Conservation (phyloP, 2,329 filamentous ascomycete species). For the Gliomastix tumulicola region DNA sequence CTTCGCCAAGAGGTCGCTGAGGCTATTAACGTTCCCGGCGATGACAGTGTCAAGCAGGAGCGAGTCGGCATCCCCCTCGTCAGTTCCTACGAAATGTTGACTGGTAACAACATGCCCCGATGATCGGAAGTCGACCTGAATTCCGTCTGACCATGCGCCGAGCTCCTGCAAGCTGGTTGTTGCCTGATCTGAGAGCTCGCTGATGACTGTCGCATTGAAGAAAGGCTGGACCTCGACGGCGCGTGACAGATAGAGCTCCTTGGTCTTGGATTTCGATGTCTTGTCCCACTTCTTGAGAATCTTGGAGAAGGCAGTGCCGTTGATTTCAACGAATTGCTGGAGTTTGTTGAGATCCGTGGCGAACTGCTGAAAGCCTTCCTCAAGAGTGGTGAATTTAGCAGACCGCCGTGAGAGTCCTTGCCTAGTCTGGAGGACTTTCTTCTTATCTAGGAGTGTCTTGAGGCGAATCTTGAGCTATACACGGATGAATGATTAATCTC, state of each 20-base stretch:
- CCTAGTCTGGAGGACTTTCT: slow-evolving; percentile 79
- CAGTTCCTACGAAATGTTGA: slow-evolving; percentile 62
- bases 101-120: slow-evolving; percentile 59
- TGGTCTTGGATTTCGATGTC: slow-evolving; percentile 97
- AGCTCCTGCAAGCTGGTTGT: slow-evolving; percentile 94
- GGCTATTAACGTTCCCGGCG: slow-evolving; percentile 67
- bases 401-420: slow-evolving; percentile 78
- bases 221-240: slow-evolving; percentile 97
- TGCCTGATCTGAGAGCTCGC: slow-evolving; percentile 91
- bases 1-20: slow-evolving; percentile 75
- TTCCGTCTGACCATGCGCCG: slow-evolving; percentile 94
- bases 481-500: not conserved
- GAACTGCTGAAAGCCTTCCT: slow-evolving; percentile 97
- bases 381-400: slow-evolving; percentile 86
- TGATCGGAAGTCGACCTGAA: slow-evolving; percentile 76
- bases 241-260: slow-evolving; percentile 91
- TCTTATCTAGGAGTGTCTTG: slow-evolving; percentile 90
- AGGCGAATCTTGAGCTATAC: slow-evolving; percentile 82
- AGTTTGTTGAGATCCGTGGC: slow-evolving; percentile 95
- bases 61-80: slow-evolving; percentile 85
- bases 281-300: slow-evolving; percentile 99
- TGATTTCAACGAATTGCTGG: slow-evolving; percentile 97
- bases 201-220: slow-evolving; percentile 96
- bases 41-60: slow-evolving; percentile 83
- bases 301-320: slow-evolving; percentile 95